Evolutionary conservation across 192 early-diverging fungal species (phyloP), one percentile per base, ranked within the genome.

Genomic region (Phycomyces nitens): DNA sequence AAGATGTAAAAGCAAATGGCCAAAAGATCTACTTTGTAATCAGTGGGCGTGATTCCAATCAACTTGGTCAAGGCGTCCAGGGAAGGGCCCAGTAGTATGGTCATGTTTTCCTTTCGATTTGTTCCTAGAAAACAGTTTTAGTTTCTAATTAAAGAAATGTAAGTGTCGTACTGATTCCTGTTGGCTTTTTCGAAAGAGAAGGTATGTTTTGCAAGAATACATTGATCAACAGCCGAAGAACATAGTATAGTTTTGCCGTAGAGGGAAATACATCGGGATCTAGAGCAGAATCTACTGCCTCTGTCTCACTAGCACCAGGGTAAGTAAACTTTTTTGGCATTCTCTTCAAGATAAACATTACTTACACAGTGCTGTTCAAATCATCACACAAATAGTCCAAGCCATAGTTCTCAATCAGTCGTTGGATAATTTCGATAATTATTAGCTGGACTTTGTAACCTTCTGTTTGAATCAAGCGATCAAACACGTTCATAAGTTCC

Each of bases 401-500:
- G 3, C 72, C 71, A 53, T 75, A 77, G 44, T 76, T 70, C 29
- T 59, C 44, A 38, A 84, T 70, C 27, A 87, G 53, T 56, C 82
- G 82, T 21, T 69, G 62, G 3, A 86, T 65, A 15, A 83, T 76
- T 26, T 75, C 74, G 14, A 88, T 70, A 22, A 87, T 77, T 16
- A 82, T 51, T 5, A 65, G 59, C 54, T 90, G 87, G 2, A 88
- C 82, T 1, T 68, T 58, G 27, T 72, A 75, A 44, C 84, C 86
- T 68, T 89, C 88, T 47, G 86, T 89, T 68, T 91, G 84, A 22
- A 87, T 69, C 5, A 93, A 66, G 49, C 88, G 73, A 68, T 91
- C 89, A 53, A 91, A 82, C 15, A 91, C 80, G 50, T 74, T 82
- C 69, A 88, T 76, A 42, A 91, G 67, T 62, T 93, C 91, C 41